These are phyloP conservation scores for Vaccinium vitisidaea DNA, from an alignment of 148 eudicot species.

Conservation along the genomic window DNA sequence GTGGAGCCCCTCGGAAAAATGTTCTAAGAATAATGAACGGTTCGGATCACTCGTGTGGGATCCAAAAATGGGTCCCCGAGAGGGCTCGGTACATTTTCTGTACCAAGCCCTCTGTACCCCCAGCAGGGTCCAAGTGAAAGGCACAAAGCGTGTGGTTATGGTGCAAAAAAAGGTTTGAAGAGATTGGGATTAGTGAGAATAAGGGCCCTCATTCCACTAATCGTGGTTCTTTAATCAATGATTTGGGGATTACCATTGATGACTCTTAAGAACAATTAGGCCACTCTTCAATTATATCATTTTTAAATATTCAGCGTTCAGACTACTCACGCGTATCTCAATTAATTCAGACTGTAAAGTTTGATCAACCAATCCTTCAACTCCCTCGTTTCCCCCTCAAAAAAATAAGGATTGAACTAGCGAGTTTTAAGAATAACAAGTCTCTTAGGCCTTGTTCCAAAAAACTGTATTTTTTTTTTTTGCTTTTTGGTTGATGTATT, in stretches of 20 bases:
- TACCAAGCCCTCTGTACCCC: too few relatives aligned
- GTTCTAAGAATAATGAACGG: too few relatives aligned
- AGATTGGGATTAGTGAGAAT: constrained; percentile 14
- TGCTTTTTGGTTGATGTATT: too few relatives aligned
- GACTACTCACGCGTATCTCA: background rate
- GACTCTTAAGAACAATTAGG: background rate
- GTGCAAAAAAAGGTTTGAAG: background rate
- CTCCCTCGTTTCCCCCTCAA: too few relatives aligned
- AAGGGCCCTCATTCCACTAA: constrained; percentile 21
- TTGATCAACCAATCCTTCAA: background rate
- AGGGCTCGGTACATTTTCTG: too few relatives aligned
- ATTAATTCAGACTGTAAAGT: background rate
- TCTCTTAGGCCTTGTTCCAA: too few relatives aligned
- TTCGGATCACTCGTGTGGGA: too few relatives aligned
- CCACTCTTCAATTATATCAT: background rate
- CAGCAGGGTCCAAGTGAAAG: background rate
- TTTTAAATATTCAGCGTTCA: background rate
- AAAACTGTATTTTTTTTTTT: too few relatives aligned
- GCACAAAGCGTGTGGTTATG: constrained; percentile 4
- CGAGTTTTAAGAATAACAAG: too few relatives aligned
- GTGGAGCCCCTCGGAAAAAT: too few relatives aligned
- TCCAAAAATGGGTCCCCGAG: too few relatives aligned
- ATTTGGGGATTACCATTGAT: background rate
- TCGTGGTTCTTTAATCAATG: background rate
- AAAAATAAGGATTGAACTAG: too few relatives aligned